phyloP scores from a whole-genome alignment of 345 rosid genomes.

The Brassica juncea region DNA sequence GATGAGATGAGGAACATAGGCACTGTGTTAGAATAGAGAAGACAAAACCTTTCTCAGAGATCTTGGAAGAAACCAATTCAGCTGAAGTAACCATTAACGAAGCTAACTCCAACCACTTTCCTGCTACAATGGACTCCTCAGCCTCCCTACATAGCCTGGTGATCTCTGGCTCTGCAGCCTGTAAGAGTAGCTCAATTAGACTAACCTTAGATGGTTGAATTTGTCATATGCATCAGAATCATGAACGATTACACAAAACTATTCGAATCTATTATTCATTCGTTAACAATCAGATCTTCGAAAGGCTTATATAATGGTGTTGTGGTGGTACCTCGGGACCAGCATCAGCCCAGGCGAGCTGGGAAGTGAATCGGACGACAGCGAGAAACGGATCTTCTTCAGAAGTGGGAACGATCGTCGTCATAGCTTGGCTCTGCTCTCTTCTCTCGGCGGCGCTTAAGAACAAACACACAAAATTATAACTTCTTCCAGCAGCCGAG shows the following conservation, averaged over 20 bases:
- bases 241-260: background rate
- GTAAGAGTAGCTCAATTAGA: background rate
- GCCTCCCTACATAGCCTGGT: slow-evolving; percentile 79
- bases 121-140: slow-evolving; percentile 58
- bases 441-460: slow-evolving; percentile 35
- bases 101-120: slow-evolving; percentile 81
- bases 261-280: background rate
- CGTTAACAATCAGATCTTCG: background rate
- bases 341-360: slow-evolving; percentile 96
- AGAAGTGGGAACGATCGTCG: slow-evolving; percentile 89
- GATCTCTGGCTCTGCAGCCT: slow-evolving; percentile 84
- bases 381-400: slow-evolving; percentile 91
- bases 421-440: slow-evolving; percentile 49
- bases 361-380: slow-evolving; percentile 90
- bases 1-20: background rate
- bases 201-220: background rate
- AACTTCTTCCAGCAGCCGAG: slow-evolving; percentile 38
- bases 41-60: slow-evolving; percentile 82
- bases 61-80: slow-evolving; percentile 79
- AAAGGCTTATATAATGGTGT: background rate
- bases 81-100: slow-evolving; percentile 88
- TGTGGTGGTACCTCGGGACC: slow-evolving; percentile 73
- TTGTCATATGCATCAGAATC: background rate
- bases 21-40: background rate
- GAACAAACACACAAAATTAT: slow-evolving; percentile 3